Evolutionary conservation across 2,329 filamentous ascomycete genomes (phyloP), one percentile per base, ranked within the genome.

Genomic region (Penicillium digitatum): DNA sequence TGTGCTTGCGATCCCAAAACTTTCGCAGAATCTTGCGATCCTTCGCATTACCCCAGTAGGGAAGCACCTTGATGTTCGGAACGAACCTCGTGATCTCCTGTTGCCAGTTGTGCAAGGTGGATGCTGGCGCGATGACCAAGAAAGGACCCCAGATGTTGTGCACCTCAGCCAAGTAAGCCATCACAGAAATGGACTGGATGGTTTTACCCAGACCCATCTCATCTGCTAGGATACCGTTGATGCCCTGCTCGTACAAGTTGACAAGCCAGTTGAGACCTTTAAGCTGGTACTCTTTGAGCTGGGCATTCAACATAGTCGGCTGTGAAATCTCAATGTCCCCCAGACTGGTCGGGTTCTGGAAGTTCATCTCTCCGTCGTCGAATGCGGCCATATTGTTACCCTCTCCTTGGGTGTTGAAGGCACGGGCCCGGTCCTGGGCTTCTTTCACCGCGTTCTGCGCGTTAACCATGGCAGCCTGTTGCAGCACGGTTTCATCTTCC

Each of bases 141-240:
- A 96, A 97, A 0, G 94, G 94, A 8, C 94, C 94, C 94, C 93
- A 97, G 64, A 97, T 95, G 69, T 96, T 92, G 79, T 99, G 91
- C 66, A 92, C 88, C 77, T 99, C 93, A 2, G 94, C 94, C 31
- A 99, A 86, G 70, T 99, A 97, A 1, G 92, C 92, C 94, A 99
- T 97, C 71, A 99, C 93, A 0, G 94, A 97, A 60, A 99, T 99
- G 22, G 93, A 97, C 77, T 99, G 94, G 6, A 99, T 90, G 20
- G 94, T 99, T 77, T 99, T 99, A 73, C 94, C 94, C 24, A 99
- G 89, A 85, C 94, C 94, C 94, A 99, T 99, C 77, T 99, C 94
- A 72, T 99, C 94, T 62, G 94, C 94, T 60, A 99, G 80, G 66
- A 99, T 99, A 75, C 93, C 93, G 77, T 97, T 97, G 88, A 99